Percentiles rank a stretch among this genome's conserved stretches.
These are phyloP conservation scores for Cyphellophora europaea DNA, from an alignment of 2,329 filamentous ascomycete genomes.

Conservation along the genomic window DNA sequence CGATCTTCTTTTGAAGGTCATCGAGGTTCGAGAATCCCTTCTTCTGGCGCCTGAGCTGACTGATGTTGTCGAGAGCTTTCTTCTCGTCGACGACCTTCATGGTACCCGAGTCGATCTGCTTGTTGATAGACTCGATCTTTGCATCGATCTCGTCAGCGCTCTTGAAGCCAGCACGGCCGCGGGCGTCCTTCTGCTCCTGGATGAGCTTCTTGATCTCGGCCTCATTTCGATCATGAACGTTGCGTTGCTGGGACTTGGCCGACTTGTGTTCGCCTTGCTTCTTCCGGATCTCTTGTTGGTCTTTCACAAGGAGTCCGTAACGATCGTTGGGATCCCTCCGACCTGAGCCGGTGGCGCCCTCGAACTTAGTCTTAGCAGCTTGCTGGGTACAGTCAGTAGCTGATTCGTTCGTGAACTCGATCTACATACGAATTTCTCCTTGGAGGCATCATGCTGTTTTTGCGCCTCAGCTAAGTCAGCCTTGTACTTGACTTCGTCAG, in stretches of 20 bases:
- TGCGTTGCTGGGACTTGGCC: conserved; percentile 65
- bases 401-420: background rate
- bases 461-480: conserved; percentile 68
- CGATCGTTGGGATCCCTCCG: conserved; percentile 58
- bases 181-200: conserved; percentile 76
- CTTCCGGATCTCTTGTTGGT: conserved; percentile 74
- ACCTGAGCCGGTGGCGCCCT: conserved; percentile 48
- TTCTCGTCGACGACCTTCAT: conserved; percentile 98
- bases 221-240: conserved; percentile 88
- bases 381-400: conserved; percentile 46
- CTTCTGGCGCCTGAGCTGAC: conserved; percentile 72
- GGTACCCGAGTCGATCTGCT: conserved; percentile 75
- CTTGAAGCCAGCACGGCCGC: conserved; percentile 75
- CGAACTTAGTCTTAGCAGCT: conserved; percentile 78
- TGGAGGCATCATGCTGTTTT: conserved; percentile 71
- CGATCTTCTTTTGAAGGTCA: conserved; percentile 77
- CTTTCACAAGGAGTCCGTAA: conserved; percentile 57
- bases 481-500: conserved; percentile 79
- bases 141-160: conserved; percentile 77
- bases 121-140: conserved; percentile 71
- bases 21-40: conserved; percentile 87
- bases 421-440: conserved; percentile 56
- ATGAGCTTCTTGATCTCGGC: conserved; percentile 79
- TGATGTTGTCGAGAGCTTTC: conserved; percentile 79
- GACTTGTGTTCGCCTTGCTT: conserved; percentile 85